A percentile compares a stretch with the other conserved stretches of the same genome.
These are phyloP conservation scores for Sordariomycetes sp. DNA, from an alignment of 2,329 filamentous ascomycete genomes.

Conservation along the genomic window DNA sequence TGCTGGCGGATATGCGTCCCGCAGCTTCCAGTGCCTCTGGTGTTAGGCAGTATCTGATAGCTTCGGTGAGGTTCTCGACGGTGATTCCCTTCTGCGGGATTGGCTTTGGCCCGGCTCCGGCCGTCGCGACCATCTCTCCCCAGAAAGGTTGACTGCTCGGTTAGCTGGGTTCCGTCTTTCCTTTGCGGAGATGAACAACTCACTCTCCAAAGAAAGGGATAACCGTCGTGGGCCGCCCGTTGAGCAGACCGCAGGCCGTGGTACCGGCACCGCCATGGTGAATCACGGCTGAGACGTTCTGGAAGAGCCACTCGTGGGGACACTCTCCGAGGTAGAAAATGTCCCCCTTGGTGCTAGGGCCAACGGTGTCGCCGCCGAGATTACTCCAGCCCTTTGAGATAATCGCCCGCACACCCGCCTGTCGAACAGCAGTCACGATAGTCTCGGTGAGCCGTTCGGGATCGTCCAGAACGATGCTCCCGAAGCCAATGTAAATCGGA, in stretches of 20 bases:
- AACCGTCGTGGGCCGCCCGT: conserved; percentile 69
- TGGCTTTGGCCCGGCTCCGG: conserved; percentile 61
- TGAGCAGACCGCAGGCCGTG: conserved; percentile 71
- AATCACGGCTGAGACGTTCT: conserved; percentile 69
- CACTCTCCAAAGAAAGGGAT: conserved; percentile 76
- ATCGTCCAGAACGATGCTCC: conserved; percentile 72
- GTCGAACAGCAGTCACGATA: conserved; percentile 60
- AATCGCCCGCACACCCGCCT: conserved; percentile 62
- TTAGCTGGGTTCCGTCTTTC: background rate
- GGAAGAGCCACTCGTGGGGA: conserved; percentile 84
- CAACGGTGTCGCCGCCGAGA: conserved; percentile 59
- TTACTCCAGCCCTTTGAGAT: conserved; percentile 88
- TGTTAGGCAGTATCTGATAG: conserved; percentile 49
- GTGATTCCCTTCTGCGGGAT: conserved; percentile 61
- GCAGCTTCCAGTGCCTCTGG: conserved; percentile 48
- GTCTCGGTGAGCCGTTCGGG: conserved; percentile 58
- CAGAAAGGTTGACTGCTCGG: conserved; percentile 59
- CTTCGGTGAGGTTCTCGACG: conserved; percentile 51
- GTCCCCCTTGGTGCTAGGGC: conserved; percentile 52
- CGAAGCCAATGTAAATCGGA: conserved; percentile 75
- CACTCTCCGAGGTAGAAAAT: conserved; percentile 76
- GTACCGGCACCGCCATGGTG: conserved; percentile 86
- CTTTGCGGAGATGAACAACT: background rate
- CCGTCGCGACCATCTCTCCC: conserved; percentile 64
- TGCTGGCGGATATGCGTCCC: conserved; percentile 48